phyloP scores from a whole-genome alignment of 352 stramenopile genomes.

The Phytophthora cryptogea region DNA sequence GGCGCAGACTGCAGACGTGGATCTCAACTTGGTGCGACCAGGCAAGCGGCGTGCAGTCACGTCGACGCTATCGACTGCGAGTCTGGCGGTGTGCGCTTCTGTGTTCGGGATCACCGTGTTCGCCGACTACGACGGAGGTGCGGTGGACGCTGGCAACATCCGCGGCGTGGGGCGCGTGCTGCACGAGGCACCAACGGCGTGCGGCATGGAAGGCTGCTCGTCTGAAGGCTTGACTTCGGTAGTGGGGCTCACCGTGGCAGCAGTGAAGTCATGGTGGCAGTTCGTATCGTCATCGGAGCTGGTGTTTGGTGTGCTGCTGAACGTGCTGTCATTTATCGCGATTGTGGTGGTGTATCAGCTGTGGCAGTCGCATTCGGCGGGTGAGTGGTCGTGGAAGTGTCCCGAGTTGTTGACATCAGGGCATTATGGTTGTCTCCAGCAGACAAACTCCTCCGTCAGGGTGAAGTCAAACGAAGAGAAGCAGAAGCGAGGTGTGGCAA shows the following conservation, averaged over 20 bases:
- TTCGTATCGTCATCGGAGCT: conserved; percentile 65
- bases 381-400: conserved; percentile 17
- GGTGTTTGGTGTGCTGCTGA: conserved; percentile 66
- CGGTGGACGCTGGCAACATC: conserved; percentile 42
- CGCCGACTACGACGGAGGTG: conserved; percentile 53
- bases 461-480: conserved; percentile 1
- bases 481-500: conserved; percentile 6
- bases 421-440: not conserved
- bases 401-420: not conserved
- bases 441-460: not conserved
- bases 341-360: conserved; percentile 70
- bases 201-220: conserved; percentile 36
- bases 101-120: conserved; percentile 83
- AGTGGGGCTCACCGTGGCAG: conserved; percentile 38
- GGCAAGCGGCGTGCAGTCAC: conserved; percentile 45
- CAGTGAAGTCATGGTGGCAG: conserved; percentile 47
- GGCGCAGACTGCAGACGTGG: conserved; percentile 23
- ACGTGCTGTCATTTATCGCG: conserved; percentile 71
- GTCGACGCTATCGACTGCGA: conserved; percentile 57
- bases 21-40: conserved; percentile 23
- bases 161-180: conserved; percentile 63
- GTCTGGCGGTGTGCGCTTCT: conserved; percentile 69
- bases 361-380: conserved; percentile 41
- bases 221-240: conserved; percentile 29
- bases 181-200: conserved; percentile 55